These are phyloP conservation scores for Diaporthe sp. DNA, from an alignment of 2,329 filamentous ascomycete genomes.

Conservation along the genomic window DNA sequence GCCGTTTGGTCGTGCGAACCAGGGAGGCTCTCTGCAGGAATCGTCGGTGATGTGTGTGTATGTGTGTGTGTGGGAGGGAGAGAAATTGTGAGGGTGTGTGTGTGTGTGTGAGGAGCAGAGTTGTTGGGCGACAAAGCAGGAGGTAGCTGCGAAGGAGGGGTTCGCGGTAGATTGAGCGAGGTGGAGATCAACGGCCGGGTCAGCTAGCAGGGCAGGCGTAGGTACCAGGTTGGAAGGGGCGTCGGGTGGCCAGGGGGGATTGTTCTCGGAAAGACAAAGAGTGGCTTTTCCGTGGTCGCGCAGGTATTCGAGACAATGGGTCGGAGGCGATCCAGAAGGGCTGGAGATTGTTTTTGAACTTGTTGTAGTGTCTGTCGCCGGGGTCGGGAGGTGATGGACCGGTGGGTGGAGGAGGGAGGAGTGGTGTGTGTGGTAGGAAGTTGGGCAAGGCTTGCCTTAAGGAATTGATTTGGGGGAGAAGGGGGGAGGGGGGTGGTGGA, in stretches of 20 bases:
- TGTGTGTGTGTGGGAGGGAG: background rate
- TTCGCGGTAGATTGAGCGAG: conserved; percentile 25
- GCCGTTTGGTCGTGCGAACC: conserved; percentile 46
- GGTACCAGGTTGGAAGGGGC: conserved; percentile 32
- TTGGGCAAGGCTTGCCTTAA: conserved; percentile 35
- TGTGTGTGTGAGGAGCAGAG: conserved; percentile 11
- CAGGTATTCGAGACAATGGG: conserved; percentile 21
- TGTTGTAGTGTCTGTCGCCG: conserved; percentile 11
- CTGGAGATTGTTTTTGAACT: conserved; percentile 25
- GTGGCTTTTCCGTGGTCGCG: conserved; percentile 11
- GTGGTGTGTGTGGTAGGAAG: conserved; percentile 5
- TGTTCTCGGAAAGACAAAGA: conserved; percentile 25
- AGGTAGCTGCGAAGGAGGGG: conserved; percentile 29
- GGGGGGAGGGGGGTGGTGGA: conserved; percentile 13
- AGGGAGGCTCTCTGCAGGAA: conserved; percentile 13
- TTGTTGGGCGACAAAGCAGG: conserved; percentile 21
- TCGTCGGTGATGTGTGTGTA: background rate
- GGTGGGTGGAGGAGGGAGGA: conserved; percentile 25
- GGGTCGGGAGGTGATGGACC: conserved; percentile 23
- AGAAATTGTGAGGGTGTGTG: background rate
- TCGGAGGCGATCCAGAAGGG: conserved; percentile 15
- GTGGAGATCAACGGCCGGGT: conserved; percentile 31
- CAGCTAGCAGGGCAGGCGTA: conserved; percentile 11
- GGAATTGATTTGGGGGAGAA: conserved; percentile 23
- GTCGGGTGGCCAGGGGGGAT: conserved; percentile 14